These are phyloP conservation scores for Ceraceosorus guamensis DNA, from an alignment of 1,284 basidiomycete genomes.

Conservation along the genomic window DNA sequence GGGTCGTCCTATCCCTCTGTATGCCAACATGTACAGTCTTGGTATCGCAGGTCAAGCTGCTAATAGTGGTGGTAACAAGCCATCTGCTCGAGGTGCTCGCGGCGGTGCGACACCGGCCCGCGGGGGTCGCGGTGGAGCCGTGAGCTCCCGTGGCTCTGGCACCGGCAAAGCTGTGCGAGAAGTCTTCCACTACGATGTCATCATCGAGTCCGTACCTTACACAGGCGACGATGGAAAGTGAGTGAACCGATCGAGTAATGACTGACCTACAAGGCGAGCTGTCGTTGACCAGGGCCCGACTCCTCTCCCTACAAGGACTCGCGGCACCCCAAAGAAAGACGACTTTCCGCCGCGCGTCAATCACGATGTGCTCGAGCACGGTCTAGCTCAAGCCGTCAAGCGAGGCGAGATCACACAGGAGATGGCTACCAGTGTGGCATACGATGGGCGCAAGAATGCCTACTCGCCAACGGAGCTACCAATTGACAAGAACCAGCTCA, in stretches of 20 bases:
- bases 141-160: neutral
- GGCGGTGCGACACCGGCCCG: neutral
- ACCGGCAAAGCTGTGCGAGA: neutral
- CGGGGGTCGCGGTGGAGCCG: neutral
- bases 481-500: constrained; percentile 10
- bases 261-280: neutral
- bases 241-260: neutral
- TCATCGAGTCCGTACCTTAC: constrained; percentile 16
- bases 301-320: neutral
- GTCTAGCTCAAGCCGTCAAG: constrained; percentile 6
- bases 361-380: constrained; percentile 11
- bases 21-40: neutral
- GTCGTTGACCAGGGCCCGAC: neutral
- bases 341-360: neutral
- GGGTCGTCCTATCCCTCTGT: neutral
- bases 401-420: constrained; percentile 11
- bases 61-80: neutral
- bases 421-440: constrained; percentile 12
- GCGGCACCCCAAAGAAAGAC: neutral
- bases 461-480: constrained; percentile 11
- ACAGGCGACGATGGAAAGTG: neutral
- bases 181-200: constrained; percentile 16
- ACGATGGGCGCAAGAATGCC: constrained; percentile 20
- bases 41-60: neutral
- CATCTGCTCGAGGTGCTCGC: neutral